Percentiles rank a stretch among this genome's conserved stretches.
Conservation (phyloP, 345 rosid genomes). For the Salix koriyanagi region DNA sequence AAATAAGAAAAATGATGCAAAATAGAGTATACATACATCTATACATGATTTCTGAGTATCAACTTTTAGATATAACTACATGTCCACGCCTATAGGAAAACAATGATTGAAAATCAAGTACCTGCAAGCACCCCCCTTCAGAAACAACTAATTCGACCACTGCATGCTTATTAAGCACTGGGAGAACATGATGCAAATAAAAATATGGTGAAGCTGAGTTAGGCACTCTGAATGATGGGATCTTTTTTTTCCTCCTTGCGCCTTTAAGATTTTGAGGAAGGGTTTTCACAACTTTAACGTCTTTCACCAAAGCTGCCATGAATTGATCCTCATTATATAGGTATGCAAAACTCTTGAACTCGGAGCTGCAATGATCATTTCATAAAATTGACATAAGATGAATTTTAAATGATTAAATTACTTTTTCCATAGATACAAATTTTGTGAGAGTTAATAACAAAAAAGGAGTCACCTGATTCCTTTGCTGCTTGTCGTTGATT, state of each 20-base stretch:
- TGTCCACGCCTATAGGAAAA: background rate
- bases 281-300: conserved; percentile 72
- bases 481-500: conserved; percentile 96
- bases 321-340: conserved; percentile 86
- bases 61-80: background rate
- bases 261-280: conserved; percentile 89
- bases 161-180: conserved; percentile 72
- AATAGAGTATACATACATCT: background rate
- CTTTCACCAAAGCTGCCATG: conserved; percentile 67
- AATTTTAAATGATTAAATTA: background rate
- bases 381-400: background rate
- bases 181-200: conserved; percentile 82
- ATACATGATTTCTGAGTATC: background rate
- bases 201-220: conserved; percentile 77
- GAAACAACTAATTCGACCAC: conserved; percentile 89
- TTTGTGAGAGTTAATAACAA: background rate
- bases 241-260: conserved; percentile 78
- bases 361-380: conserved; percentile 54
- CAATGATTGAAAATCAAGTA: conserved; percentile 18
- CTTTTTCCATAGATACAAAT: background rate
- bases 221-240: conserved; percentile 81
- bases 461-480: conserved; percentile 69
- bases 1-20: background rate
- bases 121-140: conserved; percentile 95
- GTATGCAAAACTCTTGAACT: conserved; percentile 96